These are phyloP conservation scores for Berberis vulgaris DNA, from an alignment of 164 flowering plant species.

Conservation along the genomic window DNA sequence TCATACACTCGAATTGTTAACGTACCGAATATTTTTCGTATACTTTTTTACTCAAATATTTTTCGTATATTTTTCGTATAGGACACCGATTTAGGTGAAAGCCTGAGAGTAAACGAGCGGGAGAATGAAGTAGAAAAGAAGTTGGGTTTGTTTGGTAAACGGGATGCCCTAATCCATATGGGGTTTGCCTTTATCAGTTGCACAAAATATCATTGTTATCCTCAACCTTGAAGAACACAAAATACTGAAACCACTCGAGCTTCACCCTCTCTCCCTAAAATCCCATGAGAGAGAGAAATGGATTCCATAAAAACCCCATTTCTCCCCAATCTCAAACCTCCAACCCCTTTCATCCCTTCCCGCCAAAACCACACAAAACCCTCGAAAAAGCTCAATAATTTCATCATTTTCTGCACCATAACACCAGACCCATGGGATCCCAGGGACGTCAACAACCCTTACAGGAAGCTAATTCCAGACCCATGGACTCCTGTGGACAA, in stretches of 20 bases:
- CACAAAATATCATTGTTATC: too few relatives aligned
- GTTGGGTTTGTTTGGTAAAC: too few relatives aligned
- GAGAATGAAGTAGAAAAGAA: too few relatives aligned
- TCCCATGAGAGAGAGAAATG: neutral
- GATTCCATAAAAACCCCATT: neutral
- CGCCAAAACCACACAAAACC: neutral
- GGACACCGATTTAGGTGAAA: too few relatives aligned
- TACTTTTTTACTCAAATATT: too few relatives aligned
- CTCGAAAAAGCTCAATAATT: neutral
- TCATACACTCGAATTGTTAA: too few relatives aligned
- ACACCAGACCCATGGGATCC: neutral
- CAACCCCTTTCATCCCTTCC: neutral
- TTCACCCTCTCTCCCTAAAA: neutral
- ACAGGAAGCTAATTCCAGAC: conserved; percentile 14
- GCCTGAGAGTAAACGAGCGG: too few relatives aligned
- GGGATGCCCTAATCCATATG: too few relatives aligned
- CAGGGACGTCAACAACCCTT: conserved; percentile 1
- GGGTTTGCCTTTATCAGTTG: too few relatives aligned
- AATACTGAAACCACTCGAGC: neutral
- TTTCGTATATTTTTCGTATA: too few relatives aligned
- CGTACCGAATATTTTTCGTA: too few relatives aligned
- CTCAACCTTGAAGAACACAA: neutral
- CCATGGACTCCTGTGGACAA: neutral
- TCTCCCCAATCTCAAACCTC: neutral
- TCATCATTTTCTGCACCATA: neutral